These are phyloP conservation scores for maize (Zea mays) DNA, from an alignment of 176 grass and related monocot genomes.

Conservation along the genomic window Zm-B73-REFERENCE-NAM-5.0 NC_050096.1:103931001-103931500, in stretches of 20 bases:
- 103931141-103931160: too few relatives aligned
- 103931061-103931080: too few relatives aligned
- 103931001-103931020: not conserved
- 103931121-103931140: not conserved
- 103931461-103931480: conserved; percentile 89
- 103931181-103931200: conserved; percentile 27
- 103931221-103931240: not conserved
- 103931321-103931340: too few relatives aligned
- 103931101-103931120: not conserved
- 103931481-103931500: conserved; percentile 93
- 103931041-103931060: not conserved
- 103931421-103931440: not conserved
- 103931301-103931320: too few relatives aligned
- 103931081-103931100: not conserved
- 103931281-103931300: too few relatives aligned
- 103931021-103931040: conserved; percentile 9
- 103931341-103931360: too few relatives aligned
- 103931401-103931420: too few relatives aligned
- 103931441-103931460: conserved; percentile 70
- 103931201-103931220: not conserved
- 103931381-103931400: too few relatives aligned
- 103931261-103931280: too few relatives aligned
- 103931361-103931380: too few relatives aligned
- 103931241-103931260: too few relatives aligned
- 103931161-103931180: conserved; percentile 32